Evolutionary conservation across 768 basidiomycete species (phyloP), one percentile per base, ranked within the genome.

Genomic region (Russula compacta): DNA sequence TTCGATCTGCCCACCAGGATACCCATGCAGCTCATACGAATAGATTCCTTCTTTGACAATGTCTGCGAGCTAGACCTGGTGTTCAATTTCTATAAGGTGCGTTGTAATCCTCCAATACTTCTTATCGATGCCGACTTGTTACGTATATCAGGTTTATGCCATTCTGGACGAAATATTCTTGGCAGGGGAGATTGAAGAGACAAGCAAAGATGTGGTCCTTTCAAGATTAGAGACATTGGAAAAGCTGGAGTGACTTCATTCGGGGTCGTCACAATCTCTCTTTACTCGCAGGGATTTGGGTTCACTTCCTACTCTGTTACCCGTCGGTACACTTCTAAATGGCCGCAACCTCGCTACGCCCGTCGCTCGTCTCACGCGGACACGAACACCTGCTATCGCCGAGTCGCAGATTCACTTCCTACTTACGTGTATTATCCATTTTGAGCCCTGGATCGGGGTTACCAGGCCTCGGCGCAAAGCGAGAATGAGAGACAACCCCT

Each of bases 101-200:
- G 73, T 62, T 3, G 8, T 32, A 21, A 35, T 15, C 39, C 9
- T n/a, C 33, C 11, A 29, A 35, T 33, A 17, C 21, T 17, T 36
- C 9, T 3, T 46, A 17, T 5, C 32, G 3, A 17, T 56, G 35
- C 47, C 19, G 6, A 51, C 19, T n/a, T n/a, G 32, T 43, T 44
- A 19, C 49, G 10, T 15, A 4, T 48, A 14, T 42, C 47, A 95
- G 92, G 95, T 98, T 7, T 98, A 99, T 69, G 94, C 97, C 3
- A 98, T 99, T 57, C 78, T 99, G 59, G 97, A 99, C 71, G 97
- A 99, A 71, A 92, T 98, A 55, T 98, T 99, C 76, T 80, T 99
- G 14, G 97, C 97, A 3, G 97, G 97, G 5, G 97, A 99, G 75
- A 89, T 98, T 44, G 95, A 98, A 73, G 97, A 98, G 74, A 98